phyloP scores from a whole-genome alignment of 116 monocot genomes.

The Zostera marina region DNA sequence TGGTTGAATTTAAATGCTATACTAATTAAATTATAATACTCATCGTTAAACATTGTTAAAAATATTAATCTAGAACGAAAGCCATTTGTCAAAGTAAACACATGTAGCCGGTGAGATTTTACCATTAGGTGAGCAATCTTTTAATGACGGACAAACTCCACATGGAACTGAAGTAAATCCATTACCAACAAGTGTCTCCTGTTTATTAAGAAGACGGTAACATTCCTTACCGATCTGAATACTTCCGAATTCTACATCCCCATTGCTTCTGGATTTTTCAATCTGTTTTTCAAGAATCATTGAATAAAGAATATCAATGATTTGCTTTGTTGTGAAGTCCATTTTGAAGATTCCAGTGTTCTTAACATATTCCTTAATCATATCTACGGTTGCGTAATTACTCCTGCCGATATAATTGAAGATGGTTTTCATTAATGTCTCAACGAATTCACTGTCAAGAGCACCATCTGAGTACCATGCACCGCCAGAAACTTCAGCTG shows the following conservation, averaged over 20 bases:
- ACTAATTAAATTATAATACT: too few relatives aligned
- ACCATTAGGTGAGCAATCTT: slow-evolving; percentile 71
- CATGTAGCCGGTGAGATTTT: slow-evolving; percentile 67
- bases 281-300: slow-evolving; percentile 55
- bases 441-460: slow-evolving; percentile 63
- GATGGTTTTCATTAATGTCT: slow-evolving; percentile 28
- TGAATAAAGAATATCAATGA: slow-evolving; percentile 28
- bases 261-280: slow-evolving; percentile 51
- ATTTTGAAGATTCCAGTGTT: slow-evolving; percentile 10
- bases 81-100: slow-evolving; percentile 63
- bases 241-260: slow-evolving; percentile 31
- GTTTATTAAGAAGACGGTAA: slow-evolving; percentile 20
- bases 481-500: slow-evolving; percentile 52
- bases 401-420: slow-evolving; percentile 12
- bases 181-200: background rate
- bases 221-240: slow-evolving; percentile 35
- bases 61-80: background rate
- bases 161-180: slow-evolving; percentile 49
- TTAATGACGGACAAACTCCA: slow-evolving; percentile 62
- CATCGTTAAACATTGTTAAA: too few relatives aligned
- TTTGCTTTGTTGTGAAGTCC: slow-evolving; percentile 20
- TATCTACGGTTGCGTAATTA: slow-evolving; percentile 26
- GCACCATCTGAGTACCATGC: slow-evolving; percentile 54
- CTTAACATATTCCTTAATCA: slow-evolving; percentile 14
- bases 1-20: too few relatives aligned